phyloP scores from a whole-genome alignment of 2,329 filamentous ascomycete species.

The Talaromyces sp. region DNA sequence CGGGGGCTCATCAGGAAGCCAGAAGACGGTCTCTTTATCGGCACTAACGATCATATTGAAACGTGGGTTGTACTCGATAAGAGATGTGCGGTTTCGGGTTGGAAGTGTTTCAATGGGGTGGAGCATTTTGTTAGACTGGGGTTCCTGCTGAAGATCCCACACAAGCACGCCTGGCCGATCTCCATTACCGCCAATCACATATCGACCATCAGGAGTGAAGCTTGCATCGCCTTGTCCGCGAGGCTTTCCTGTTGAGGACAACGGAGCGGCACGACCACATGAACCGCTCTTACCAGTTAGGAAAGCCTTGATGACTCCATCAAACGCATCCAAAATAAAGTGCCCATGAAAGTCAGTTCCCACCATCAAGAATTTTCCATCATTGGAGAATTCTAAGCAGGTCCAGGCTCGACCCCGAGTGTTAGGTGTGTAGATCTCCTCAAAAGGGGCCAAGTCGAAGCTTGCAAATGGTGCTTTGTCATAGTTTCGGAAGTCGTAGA shows the following conservation, averaged over 20 bases:
- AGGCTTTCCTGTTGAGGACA: slow-evolving; percentile 58
- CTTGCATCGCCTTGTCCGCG: slow-evolving; percentile 73
- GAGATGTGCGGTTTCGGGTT: slow-evolving; percentile 63
- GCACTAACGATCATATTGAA: slow-evolving; percentile 91
- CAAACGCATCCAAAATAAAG: slow-evolving; percentile 91
- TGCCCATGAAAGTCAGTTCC: slow-evolving; percentile 84
- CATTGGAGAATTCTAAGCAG: slow-evolving; percentile 92
- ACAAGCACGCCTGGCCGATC: slow-evolving; percentile 72
- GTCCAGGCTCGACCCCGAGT: slow-evolving; percentile 68
- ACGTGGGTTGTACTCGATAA: slow-evolving; percentile 85
- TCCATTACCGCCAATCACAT: slow-evolving; percentile 77
- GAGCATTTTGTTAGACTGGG: slow-evolving; percentile 58
- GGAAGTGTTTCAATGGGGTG: slow-evolving; percentile 44
- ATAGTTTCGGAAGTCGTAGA: slow-evolving; percentile 93
- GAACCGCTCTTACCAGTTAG: slow-evolving; percentile 55
- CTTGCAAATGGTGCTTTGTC: slow-evolving; percentile 86
- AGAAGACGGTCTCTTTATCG: slow-evolving; percentile 80
- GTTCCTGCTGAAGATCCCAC: slow-evolving; percentile 74
- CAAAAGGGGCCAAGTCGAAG: slow-evolving; percentile 70
- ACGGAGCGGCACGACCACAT: slow-evolving; percentile 53
- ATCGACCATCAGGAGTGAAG: slow-evolving; percentile 87
- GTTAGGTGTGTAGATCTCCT: slow-evolving; percentile 57
- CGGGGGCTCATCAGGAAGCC: slow-evolving; percentile 67
- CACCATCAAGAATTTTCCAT: slow-evolving; percentile 83
- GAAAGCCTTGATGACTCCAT: slow-evolving; percentile 76